Conservation (phyloP, 2,329 filamentous ascomycete genomes). For the Alternaria hordeiaustralica region DNA sequence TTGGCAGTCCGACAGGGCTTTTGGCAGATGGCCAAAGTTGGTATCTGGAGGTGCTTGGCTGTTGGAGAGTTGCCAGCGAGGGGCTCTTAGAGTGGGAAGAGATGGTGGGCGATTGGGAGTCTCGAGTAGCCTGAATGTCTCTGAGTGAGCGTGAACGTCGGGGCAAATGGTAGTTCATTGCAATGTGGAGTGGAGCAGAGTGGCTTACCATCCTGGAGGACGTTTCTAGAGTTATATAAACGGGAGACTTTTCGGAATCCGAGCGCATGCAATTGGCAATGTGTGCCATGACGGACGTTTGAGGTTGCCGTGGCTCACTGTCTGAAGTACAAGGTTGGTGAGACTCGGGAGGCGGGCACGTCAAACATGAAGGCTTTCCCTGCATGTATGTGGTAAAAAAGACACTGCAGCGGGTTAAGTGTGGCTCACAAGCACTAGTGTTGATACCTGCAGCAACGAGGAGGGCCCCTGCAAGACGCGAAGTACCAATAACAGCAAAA, state of each 20-base stretch:
- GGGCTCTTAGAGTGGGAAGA: constrained; percentile 33
- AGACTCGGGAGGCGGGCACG: constrained; percentile 49
- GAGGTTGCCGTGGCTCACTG: constrained; percentile 45
- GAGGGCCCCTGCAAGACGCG: constrained; percentile 35
- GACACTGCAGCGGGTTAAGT: constrained; percentile 43
- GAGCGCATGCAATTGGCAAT: constrained; percentile 53
- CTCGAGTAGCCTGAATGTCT: constrained; percentile 39
- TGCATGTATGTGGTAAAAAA: constrained; percentile 46
- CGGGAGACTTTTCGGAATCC: constrained; percentile 37
- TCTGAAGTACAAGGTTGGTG: constrained; percentile 48
- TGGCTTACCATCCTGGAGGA: constrained; percentile 43
- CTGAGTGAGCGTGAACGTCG: constrained; percentile 46
- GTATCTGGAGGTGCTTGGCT: constrained; percentile 36
- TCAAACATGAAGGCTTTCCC: constrained; percentile 51
- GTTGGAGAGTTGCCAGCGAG: constrained; percentile 35
- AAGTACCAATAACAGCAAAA: constrained; percentile 41
- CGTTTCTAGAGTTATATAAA: constrained; percentile 50
- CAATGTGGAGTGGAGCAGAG: constrained; percentile 18
- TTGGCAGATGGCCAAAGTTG: constrained; percentile 47
- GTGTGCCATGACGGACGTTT: constrained; percentile 51
- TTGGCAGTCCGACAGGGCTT: constrained; percentile 33
- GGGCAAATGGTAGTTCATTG: constrained; percentile 43
- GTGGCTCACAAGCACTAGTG: constrained; percentile 46
- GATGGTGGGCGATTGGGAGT: constrained; percentile 23
- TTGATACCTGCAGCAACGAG: constrained; percentile 45